Percentiles rank a stretch among this genome's conserved stretches.
These are phyloP conservation scores for Selaginella tamariscina DNA, from an alignment of 75 land plant species.

Conservation along the genomic window DNA sequence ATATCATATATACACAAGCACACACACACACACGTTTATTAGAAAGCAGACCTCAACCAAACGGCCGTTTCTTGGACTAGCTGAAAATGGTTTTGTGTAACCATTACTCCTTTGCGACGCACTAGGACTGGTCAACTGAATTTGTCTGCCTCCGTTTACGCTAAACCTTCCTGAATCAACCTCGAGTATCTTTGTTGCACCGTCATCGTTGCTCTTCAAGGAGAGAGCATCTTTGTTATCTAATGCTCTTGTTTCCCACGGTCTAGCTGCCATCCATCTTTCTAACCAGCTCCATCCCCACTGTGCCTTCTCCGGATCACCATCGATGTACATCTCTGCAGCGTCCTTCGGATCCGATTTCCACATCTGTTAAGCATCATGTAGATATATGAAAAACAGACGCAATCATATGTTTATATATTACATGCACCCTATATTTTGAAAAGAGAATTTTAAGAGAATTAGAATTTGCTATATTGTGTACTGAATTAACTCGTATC, in stretches of 20 bases:
- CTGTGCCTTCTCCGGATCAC: constrained; percentile 16
- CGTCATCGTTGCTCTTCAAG: constrained; percentile 3
- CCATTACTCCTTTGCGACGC: background rate
- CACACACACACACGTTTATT: too few relatives aligned
- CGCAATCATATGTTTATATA: too few relatives aligned
- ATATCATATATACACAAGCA: too few relatives aligned
- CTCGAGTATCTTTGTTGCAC: constrained; percentile 2
- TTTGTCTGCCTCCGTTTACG: constrained; percentile 12
- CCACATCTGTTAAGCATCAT: constrained; percentile 9
- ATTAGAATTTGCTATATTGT: too few relatives aligned
- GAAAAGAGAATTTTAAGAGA: too few relatives aligned
- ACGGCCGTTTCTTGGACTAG: constrained; percentile 7
- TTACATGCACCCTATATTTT: too few relatives aligned
- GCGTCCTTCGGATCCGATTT: constrained; percentile 2
- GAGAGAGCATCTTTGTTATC: constrained; percentile 7
- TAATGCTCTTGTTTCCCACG: constrained; percentile 11
- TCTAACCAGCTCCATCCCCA: constrained; percentile 27
- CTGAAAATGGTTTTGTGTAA: background rate
- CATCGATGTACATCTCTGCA: background rate
- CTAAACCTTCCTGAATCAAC: background rate
- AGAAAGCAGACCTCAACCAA: background rate
- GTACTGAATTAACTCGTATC: too few relatives aligned
- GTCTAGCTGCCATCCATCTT: constrained; percentile 23
- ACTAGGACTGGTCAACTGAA: background rate
- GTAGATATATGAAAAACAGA: background rate